Percentiles rank a stretch among this genome's conserved stretches.
Conservation (phyloP, 192 early-diverging fungal genomes). For the Coemansia pectinata region DNA sequence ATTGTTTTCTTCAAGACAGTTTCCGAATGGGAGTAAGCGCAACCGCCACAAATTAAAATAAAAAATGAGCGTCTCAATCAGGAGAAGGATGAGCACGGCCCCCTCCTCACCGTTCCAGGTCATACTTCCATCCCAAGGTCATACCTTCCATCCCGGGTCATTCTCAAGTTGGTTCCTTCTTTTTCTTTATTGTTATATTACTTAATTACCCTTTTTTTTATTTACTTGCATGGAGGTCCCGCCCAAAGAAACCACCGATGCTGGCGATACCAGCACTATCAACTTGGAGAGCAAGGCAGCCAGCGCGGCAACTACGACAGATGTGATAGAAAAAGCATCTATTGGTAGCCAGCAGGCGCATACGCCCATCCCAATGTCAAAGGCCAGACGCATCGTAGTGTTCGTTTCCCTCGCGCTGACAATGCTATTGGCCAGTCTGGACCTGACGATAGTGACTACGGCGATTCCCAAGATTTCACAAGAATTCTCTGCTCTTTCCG, state of each 20-base stretch:
- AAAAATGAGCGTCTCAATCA: too few species aligned
- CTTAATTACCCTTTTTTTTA: background rate
- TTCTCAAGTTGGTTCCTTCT: background rate
- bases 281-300: background rate
- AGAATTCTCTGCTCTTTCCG: constrained; percentile 57
- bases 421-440: constrained; percentile 60
- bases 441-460: constrained; percentile 65
- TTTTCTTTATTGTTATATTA: background rate
- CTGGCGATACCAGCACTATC: background rate
- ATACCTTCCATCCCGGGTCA: background rate
- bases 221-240: background rate
- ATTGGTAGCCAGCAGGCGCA: background rate
- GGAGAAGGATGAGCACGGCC: too few species aligned
- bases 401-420: constrained; percentile 54
- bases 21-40: background rate
- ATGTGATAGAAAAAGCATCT: background rate
- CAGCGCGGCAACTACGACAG: background rate
- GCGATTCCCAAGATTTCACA: constrained; percentile 61
- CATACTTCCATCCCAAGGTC: too few species aligned
- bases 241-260: background rate
- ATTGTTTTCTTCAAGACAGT: background rate
- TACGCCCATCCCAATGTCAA: constrained; percentile 11
- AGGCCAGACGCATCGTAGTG: constrained; percentile 22
- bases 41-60: background rate
- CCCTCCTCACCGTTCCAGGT: too few species aligned